phyloP scores from a whole-genome alignment of 1,284 basidiomycete species.

The Meripilus lineatus region DNA sequence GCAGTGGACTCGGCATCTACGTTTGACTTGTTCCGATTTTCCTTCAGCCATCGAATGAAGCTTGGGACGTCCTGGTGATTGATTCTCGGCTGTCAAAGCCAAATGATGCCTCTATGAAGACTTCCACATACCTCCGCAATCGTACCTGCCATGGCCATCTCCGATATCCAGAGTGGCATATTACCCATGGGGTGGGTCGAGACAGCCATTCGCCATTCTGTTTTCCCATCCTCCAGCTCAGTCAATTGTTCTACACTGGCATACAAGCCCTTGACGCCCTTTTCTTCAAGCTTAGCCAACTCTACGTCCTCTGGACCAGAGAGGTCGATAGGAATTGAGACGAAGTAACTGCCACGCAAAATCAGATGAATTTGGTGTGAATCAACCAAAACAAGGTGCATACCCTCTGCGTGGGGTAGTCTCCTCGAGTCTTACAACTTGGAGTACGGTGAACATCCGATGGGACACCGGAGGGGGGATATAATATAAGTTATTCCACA shows the following conservation, averaged over 20 bases:
- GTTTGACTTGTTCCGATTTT: slow-evolving; percentile 11
- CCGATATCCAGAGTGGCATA: slow-evolving; percentile 59
- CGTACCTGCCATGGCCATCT: slow-evolving; percentile 52
- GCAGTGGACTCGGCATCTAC: not conserved
- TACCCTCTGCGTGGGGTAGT: slow-evolving; percentile 53
- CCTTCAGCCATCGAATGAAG: slow-evolving; percentile 46
- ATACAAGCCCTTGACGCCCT: slow-evolving; percentile 66
- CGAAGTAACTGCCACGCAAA: slow-evolving; percentile 42
- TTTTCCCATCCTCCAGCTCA: slow-evolving; percentile 58
- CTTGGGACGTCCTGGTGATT: slow-evolving; percentile 58
- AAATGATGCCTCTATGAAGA: not conserved
- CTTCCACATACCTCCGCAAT: slow-evolving; percentile 56
- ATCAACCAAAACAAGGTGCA: slow-evolving; percentile 11
- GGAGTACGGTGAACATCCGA: slow-evolving; percentile 71
- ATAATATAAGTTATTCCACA: slow-evolving; percentile 72
- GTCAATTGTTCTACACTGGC: slow-evolving; percentile 62
- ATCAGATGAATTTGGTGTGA: slow-evolving; percentile 1
- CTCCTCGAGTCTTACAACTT: slow-evolving; percentile 49
- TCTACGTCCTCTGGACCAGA: slow-evolving; percentile 43
- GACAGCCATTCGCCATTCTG: slow-evolving; percentile 78
- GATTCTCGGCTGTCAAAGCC: not conserved
- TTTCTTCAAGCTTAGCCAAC: slow-evolving; percentile 56
- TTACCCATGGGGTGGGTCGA: slow-evolving; percentile 68
- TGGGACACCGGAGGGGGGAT: slow-evolving; percentile 67
- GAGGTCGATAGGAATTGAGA: slow-evolving; percentile 71